A percentile compares a stretch with the other conserved stretches of the same genome.
These are phyloP conservation scores for Verticillium longisporum DNA, from an alignment of 2,329 filamentous ascomycete genomes.

Conservation along the genomic window DNA sequence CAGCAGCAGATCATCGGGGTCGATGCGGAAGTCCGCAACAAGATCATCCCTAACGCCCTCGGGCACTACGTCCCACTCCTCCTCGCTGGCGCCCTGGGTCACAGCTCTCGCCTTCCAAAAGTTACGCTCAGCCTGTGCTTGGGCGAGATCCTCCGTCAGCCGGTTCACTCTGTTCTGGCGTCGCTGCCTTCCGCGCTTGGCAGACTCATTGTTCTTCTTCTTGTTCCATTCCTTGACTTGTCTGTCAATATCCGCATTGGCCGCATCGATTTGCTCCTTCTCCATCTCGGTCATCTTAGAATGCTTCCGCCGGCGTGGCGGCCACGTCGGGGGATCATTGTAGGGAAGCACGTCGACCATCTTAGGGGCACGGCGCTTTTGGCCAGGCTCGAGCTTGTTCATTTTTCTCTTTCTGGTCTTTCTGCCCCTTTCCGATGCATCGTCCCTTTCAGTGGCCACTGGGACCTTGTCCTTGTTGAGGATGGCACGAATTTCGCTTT, in stretches of 20 bases:
- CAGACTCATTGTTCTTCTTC: not conserved
- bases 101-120: not conserved
- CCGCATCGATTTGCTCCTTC: not conserved
- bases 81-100: not conserved
- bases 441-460: not conserved
- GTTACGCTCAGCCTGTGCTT: constrained; percentile 1
- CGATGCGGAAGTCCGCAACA: not conserved
- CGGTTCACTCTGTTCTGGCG: not conserved
- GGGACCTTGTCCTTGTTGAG: not conserved
- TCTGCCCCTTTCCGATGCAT: not conserved
- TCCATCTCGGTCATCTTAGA: not conserved
- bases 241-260: not conserved
- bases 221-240: not conserved
- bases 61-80: not conserved
- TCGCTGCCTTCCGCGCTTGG: not conserved
- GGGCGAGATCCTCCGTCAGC: not conserved
- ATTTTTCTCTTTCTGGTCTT: not conserved
- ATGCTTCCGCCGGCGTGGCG: not conserved
- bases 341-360: not conserved
- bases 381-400: not conserved
- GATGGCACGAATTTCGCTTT: not conserved
- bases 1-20: not conserved
- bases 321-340: not conserved
- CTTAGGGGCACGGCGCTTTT: not conserved
- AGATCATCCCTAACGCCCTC: not conserved